Conservation (phyloP, 768 basidiomycete genomes). For the Pholiota microspora region DNA sequence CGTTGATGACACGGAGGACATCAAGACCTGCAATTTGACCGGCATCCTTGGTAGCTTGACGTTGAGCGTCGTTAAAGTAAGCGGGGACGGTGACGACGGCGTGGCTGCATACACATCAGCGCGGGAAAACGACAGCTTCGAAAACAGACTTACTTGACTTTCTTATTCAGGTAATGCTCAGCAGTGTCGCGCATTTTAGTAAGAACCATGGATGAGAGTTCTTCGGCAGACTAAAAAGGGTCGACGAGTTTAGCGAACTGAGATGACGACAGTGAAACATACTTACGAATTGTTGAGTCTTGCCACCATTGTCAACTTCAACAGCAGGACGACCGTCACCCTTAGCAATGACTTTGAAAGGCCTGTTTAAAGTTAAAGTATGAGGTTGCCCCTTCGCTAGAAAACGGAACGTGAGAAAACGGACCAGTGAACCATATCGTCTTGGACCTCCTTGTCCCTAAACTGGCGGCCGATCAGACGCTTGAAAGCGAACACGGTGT, state of each 20-base stretch:
- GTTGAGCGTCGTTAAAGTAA: constrained; percentile 99
- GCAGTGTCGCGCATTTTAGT: constrained; percentile 96
- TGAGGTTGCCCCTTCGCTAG: constrained; percentile 1
- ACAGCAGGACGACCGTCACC: constrained; percentile 77
- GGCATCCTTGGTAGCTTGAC: constrained; percentile 97
- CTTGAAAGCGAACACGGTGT: constrained; percentile 95
- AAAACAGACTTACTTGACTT: constrained; percentile 76
- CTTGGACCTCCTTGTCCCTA: constrained; percentile 90
- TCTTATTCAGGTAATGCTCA: constrained; percentile 89
- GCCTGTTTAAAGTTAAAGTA: constrained; percentile 44
- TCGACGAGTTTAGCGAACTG: constrained; percentile 1
- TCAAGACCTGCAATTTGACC: constrained; percentile 97
- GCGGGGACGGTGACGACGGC: constrained; percentile 96
- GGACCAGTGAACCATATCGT: constrained; percentile 84
- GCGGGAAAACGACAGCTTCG: constrained; percentile 1
- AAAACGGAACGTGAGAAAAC: constrained; percentile 17
- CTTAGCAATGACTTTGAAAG: constrained; percentile 75
- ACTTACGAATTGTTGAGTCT: constrained; percentile 77
- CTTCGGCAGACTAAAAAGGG: constrained; percentile 67
- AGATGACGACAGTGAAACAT: neutral
- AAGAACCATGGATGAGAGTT: constrained; percentile 85
- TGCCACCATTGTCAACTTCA: constrained; percentile 82
- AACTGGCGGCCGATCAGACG: constrained; percentile 93
- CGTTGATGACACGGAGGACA: constrained; percentile 97
- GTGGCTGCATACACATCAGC: constrained; percentile 53